Percentiles rank a stretch among this genome's conserved stretches.
Conservation (phyloP, 495 filamentous ascomycete genomes). For the Mycothermus thermophilus region DNA sequence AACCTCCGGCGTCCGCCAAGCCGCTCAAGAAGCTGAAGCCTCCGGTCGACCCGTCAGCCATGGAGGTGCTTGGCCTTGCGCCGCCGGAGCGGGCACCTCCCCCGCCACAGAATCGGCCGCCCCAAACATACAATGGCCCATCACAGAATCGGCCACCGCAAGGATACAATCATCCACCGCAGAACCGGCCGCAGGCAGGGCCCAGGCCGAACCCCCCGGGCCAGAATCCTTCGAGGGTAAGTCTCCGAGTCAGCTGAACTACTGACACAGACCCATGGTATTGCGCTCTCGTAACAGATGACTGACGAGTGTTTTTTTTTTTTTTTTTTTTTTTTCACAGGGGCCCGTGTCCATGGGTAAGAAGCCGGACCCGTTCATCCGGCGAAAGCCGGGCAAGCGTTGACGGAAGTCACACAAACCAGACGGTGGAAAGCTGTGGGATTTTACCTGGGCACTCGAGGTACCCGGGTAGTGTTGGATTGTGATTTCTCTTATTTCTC, state of each 20-base stretch:
- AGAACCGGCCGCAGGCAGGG: neutral
- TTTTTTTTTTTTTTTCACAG: conserved; percentile 15
- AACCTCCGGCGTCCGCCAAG: neutral
- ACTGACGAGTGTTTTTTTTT: too few relatives aligned
- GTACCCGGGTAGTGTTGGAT: too few relatives aligned
- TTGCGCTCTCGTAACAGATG: too few relatives aligned
- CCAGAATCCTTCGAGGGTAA: conserved; percentile 6
- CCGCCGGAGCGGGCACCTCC: conserved; percentile 12
- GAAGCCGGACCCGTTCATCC: conserved; percentile 33
- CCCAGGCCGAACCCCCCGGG: neutral
- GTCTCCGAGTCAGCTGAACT: too few relatives aligned
- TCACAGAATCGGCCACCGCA: too few relatives aligned
- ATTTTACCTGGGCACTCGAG: too few relatives aligned
- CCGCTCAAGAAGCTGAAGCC: conserved; percentile 6
- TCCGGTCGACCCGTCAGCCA: conserved; percentile 16
- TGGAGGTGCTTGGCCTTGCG: conserved; percentile 19
- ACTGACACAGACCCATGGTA: too few relatives aligned
- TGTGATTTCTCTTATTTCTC: neutral
- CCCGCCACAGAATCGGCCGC: conserved; percentile 5
- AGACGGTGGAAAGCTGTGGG: too few relatives aligned
- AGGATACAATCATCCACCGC: too few relatives aligned
- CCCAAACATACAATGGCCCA: too few relatives aligned
- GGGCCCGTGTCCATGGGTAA: too few relatives aligned
- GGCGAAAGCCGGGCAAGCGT: conserved; percentile 24
- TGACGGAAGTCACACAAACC: too few relatives aligned